phyloP scores from a whole-genome alignment of 78 protist species.

The Dictyostelium firmibasis region DNA sequence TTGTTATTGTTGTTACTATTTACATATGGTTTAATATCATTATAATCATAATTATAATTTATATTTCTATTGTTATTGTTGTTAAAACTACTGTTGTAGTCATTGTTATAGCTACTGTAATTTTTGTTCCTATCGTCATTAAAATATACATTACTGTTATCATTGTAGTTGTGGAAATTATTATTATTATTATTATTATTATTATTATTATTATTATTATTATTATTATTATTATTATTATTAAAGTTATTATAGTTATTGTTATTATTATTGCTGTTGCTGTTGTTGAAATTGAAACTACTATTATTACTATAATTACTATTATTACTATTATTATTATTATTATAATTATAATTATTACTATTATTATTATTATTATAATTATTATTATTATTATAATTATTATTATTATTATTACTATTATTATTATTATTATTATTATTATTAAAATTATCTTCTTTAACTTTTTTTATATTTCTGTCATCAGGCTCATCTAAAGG shows the following conservation, averaged over 20 bases:
- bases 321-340: neutral
- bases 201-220: neutral
- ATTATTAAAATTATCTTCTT: neutral
- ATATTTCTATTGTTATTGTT: neutral
- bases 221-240: neutral
- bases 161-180: neutral
- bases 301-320: neutral
- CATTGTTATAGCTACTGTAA: neutral
- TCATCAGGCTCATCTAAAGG: neutral
- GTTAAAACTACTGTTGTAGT: neutral
- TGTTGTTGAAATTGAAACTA: neutral
- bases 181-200: neutral
- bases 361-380: neutral
- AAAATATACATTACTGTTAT: neutral
- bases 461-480: neutral
- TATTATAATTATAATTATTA: neutral
- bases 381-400: neutral
- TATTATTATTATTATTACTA: neutral
- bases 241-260: neutral
- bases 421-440: neutral
- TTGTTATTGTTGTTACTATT: neutral
- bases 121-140: neutral
- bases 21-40: neutral
- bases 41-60: neutral
- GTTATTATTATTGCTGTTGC: neutral